Evolutionary conservation across 495 filamentous ascomycete genomes (phyloP).

Genomic region (Aspergillus campestris): DNA sequence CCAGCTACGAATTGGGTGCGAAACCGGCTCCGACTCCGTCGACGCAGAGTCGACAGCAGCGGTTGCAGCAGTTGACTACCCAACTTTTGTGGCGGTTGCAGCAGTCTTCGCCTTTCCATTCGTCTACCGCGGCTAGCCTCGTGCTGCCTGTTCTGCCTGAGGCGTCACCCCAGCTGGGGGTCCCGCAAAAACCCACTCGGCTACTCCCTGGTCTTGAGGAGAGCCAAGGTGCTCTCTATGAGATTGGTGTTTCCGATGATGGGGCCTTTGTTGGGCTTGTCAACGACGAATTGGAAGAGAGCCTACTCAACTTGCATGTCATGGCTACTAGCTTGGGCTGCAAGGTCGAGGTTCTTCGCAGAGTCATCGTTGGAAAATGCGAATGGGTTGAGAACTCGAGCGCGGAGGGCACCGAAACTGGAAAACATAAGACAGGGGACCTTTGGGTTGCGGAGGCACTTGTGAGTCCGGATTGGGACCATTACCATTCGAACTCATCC

Average conservation of each 20-base stretch:
- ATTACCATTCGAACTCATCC: slow-evolving; percentile 16
- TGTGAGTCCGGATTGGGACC: slow-evolving; percentile 53
- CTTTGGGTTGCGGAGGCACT: slow-evolving; percentile 88
- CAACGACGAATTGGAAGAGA: slow-evolving; percentile 85
- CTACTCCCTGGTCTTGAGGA: slow-evolving; percentile 80
- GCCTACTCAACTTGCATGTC: slow-evolving; percentile 66
- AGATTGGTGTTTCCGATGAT: slow-evolving; percentile 94
- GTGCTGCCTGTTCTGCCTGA: slow-evolving; percentile 68
- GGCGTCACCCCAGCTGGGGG: slow-evolving; percentile 42
- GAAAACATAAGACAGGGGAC: slow-evolving; percentile 38
- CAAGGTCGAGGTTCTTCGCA: slow-evolving; percentile 71
- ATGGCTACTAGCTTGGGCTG: slow-evolving; percentile 94
- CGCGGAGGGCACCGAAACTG: slow-evolving; percentile 13
- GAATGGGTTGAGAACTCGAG: slow-evolving; percentile 55
- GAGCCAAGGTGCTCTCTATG: slow-evolving; percentile 86
- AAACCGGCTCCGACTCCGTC: slow-evolving; percentile 24
- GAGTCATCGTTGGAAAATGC: slow-evolving; percentile 78
- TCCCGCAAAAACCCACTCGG: slow-evolving; percentile 50
- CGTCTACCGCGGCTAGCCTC: slow-evolving; percentile 58
- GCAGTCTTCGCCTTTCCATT: slow-evolving; percentile 87
- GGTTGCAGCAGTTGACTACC: slow-evolving; percentile 84
- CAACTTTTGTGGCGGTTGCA: slow-evolving; percentile 92
- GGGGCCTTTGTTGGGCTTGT: slow-evolving; percentile 86
- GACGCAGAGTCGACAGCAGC: slow-evolving; percentile 58
- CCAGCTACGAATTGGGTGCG: slow-evolving; percentile 16